Evolutionary conservation across 176 grass and related monocot genomes (phyloP).

Genomic region (Cymbopogon citratus): DNA sequence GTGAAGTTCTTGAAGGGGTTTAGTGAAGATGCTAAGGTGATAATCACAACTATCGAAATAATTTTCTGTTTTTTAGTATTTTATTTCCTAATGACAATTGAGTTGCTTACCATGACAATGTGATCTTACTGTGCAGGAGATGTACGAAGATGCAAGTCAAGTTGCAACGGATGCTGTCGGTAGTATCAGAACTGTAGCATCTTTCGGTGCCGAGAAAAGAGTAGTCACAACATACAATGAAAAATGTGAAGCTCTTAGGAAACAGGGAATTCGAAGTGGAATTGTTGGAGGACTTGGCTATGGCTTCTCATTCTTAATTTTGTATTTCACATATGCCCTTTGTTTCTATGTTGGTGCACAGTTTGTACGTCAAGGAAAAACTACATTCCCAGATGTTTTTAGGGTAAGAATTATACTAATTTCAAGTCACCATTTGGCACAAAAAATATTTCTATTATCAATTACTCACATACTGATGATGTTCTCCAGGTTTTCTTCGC

Average conservation of each 20-base stretch:
- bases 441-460: neutral
- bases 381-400: constrained; percentile 44
- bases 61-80: too few species aligned
- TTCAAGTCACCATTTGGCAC: neutral
- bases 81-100: too few species aligned
- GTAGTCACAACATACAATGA: constrained; percentile 35
- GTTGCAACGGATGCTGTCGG: constrained; percentile 50
- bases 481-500: constrained; percentile 49
- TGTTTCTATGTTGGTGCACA: constrained; percentile 53
- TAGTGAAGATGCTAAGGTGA: constrained; percentile 75
- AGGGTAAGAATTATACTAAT: constrained; percentile 8
- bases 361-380: constrained; percentile 38
- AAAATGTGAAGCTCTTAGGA: constrained; percentile 46
- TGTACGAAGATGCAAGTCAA: constrained; percentile 54
- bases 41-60: neutral
- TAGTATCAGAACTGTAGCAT: constrained; percentile 55
- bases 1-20: constrained; percentile 70
- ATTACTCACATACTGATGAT: neutral
- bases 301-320: constrained; percentile 38
- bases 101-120: too few species aligned
- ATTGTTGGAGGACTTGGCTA: constrained; percentile 45
- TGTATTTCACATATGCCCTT: constrained; percentile 37
- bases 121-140: too few species aligned
- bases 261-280: constrained; percentile 45
- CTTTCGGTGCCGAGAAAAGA: constrained; percentile 49